Conservation (phyloP, 805 yeast species). For the Monosporozyma aerobia region DNA sequence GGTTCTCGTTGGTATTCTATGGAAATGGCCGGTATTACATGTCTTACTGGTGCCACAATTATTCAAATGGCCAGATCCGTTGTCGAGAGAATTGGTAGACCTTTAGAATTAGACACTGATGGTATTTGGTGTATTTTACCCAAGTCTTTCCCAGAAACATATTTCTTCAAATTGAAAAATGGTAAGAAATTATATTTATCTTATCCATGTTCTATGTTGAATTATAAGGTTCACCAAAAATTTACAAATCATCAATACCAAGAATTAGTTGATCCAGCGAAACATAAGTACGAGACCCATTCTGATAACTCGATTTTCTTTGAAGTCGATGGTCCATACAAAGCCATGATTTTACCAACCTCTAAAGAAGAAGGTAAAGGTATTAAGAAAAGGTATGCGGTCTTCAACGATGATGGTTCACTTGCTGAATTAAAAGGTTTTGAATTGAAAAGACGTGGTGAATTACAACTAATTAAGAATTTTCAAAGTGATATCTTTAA, state of each 20-base stretch:
- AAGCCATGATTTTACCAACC: conserved; percentile 94
- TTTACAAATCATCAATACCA: conserved; percentile 96
- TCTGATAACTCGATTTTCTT: conserved; percentile 93
- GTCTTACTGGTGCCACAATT: conserved; percentile 95
- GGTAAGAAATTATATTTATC: conserved; percentile 74
- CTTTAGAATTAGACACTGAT: conserved; percentile 93
- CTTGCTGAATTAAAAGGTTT: conserved; percentile 94
- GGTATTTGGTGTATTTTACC: conserved; percentile 99
- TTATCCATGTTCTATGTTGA: conserved; percentile 94
- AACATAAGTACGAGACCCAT: conserved; percentile 59
- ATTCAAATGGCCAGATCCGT: conserved; percentile 93
- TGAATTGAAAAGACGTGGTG: conserved; percentile 95
- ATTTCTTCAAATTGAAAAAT: conserved; percentile 54
- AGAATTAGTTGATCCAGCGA: conserved; percentile 62
- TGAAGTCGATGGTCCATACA: conserved; percentile 98
- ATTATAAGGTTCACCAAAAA: conserved; percentile 79
- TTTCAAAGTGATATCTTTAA: conserved; percentile 93
- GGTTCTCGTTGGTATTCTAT: conserved; percentile 99
- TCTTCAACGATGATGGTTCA: conserved; percentile 88
- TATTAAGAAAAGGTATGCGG: conserved; percentile 92
- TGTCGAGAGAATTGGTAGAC: conserved; percentile 90
- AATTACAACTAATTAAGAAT: conserved; percentile 81
- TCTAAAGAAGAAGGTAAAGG: conserved; percentile 97
- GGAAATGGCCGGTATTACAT: conserved; percentile 99
- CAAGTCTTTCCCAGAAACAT: conserved; percentile 85